A percentile compares a stretch with the other conserved stretches of the same genome.
These are phyloP conservation scores for Byssothecium circinans DNA, from an alignment of 2,329 filamentous ascomycete species.

Conservation along the genomic window DNA sequence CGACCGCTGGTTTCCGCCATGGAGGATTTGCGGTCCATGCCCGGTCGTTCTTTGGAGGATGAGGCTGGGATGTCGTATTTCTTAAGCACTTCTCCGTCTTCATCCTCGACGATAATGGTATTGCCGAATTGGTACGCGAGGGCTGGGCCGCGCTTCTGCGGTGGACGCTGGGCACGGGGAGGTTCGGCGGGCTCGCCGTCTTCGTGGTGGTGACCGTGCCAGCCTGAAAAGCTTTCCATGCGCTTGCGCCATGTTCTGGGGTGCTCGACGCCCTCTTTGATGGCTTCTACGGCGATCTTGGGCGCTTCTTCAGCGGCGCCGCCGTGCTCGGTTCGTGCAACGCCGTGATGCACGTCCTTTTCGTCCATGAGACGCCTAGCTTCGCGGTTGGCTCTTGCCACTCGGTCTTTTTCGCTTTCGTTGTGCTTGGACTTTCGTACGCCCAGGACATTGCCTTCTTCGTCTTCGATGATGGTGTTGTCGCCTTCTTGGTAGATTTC, in stretches of 20 bases:
- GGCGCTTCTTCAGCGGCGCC: slow-evolving; percentile 40
- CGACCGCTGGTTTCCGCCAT: slow-evolving; percentile 37
- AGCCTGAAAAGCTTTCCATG: slow-evolving; percentile 52
- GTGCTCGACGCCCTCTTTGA: slow-evolving; percentile 36
- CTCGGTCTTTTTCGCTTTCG: slow-evolving; percentile 58
- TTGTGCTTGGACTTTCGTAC: slow-evolving; percentile 55
- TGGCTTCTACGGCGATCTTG: slow-evolving; percentile 41
- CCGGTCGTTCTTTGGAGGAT: slow-evolving; percentile 42
- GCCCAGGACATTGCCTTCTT: slow-evolving; percentile 81
- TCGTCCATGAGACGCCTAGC: slow-evolving; percentile 59
- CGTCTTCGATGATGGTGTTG: slow-evolving; percentile 78
- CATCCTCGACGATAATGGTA: slow-evolving; percentile 87
- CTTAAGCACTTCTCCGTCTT: slow-evolving; percentile 83
- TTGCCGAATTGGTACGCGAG: slow-evolving; percentile 84
- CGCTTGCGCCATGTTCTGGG: slow-evolving; percentile 48
- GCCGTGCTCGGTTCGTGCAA: slow-evolving; percentile 53
- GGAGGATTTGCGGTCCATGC: slow-evolving; percentile 30
- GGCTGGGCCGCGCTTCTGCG: slow-evolving; percentile 66
- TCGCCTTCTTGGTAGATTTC: slow-evolving; percentile 81
- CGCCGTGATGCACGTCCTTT: slow-evolving; percentile 46
- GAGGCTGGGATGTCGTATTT: slow-evolving; percentile 72
- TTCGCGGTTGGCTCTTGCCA: slow-evolving; percentile 61
- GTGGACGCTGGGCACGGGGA: slow-evolving; percentile 35
- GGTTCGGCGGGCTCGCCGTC: slow-evolving; percentile 41
- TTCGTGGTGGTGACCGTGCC: slow-evolving; percentile 39